Conservation (phyloP, 805 yeast genomes). For the Nakazawaea wickerhamii region DNA sequence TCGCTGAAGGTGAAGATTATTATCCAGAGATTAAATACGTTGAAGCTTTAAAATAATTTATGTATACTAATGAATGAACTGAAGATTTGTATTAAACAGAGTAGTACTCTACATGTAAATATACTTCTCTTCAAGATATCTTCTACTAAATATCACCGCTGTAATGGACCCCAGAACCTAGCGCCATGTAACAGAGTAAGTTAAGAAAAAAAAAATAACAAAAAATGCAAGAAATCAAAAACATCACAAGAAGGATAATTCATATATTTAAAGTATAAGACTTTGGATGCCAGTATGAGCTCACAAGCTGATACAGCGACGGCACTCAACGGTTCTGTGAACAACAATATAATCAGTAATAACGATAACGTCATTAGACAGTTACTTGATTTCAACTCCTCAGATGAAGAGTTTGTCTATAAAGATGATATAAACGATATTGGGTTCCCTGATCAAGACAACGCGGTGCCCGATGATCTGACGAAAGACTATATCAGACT, state of each 20-base stretch:
- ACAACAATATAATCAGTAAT: neutral
- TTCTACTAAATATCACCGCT: no score
- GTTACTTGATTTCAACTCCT: conserved; percentile 6
- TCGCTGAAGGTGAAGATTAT: conserved; percentile 51
- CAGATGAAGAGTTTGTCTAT: conserved; percentile 13
- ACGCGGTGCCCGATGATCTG: neutral
- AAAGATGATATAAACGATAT: conserved; percentile 2
- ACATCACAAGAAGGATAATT: neutral
- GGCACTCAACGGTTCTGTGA: neutral
- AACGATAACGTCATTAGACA: neutral
- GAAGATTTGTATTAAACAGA: no score
- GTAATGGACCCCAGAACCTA: no score
- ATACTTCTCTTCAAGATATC: no score
- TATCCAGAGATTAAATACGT: conserved; percentile 5
- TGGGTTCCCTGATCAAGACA: neutral
- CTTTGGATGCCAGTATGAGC: neutral
- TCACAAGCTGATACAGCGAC: conserved; percentile 1
- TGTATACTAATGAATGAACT: no score
- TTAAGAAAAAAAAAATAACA: neutral
- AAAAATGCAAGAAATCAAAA: neutral
- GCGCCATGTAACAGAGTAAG: no score
- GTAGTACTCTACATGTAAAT: no score
- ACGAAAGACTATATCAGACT: no score
- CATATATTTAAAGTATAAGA: no score
- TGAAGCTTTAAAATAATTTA: neutral